Conservation (phyloP, 129 eudicot genomes). For the Centella asiatica region DNA sequence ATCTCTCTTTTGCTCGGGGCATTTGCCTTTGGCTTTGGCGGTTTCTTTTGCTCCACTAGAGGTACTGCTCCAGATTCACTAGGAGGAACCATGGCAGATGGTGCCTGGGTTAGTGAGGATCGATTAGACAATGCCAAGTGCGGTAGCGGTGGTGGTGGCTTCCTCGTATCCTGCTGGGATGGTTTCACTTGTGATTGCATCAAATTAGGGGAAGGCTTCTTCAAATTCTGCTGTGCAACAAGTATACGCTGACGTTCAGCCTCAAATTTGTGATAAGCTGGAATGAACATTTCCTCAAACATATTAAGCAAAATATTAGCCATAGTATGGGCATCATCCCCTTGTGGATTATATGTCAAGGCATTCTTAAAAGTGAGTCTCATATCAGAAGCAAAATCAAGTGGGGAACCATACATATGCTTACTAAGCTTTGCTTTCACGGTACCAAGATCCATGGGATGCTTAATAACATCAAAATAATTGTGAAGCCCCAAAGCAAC, state of each 20-base stretch:
- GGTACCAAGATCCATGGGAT: constrained; percentile 64
- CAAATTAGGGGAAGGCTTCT: not conserved
- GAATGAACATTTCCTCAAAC: constrained; percentile 32
- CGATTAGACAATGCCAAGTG: not conserved
- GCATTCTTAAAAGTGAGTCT: constrained; percentile 54
- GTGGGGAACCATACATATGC: constrained; percentile 24
- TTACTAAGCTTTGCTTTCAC: constrained; percentile 30
- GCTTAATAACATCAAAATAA: constrained; percentile 29
- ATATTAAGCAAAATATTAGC: constrained; percentile 15
- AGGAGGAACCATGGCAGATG: not conserved
- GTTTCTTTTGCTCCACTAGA: not conserved
- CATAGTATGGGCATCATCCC: constrained; percentile 34
- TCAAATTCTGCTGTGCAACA: constrained; percentile 5
- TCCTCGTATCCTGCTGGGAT: not conserved
- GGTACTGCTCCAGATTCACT: not conserved
- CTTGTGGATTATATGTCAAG: constrained; percentile 46
- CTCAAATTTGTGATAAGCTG: constrained; percentile 7
- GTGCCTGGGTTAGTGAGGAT: not conserved
- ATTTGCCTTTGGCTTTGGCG: constrained; percentile 10
- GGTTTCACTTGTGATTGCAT: not conserved
- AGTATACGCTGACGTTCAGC: not conserved
- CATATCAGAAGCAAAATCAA: constrained; percentile 53
- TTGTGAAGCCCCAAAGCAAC: constrained; percentile 33
- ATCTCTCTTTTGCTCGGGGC: constrained; percentile 16
- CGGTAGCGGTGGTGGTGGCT: not conserved